A percentile compares a stretch with the other conserved stretches of the same genome.
phyloP scores from a whole-genome alignment of 495 filamentous ascomycete genomes.

The Penicillium silybi region DNA sequence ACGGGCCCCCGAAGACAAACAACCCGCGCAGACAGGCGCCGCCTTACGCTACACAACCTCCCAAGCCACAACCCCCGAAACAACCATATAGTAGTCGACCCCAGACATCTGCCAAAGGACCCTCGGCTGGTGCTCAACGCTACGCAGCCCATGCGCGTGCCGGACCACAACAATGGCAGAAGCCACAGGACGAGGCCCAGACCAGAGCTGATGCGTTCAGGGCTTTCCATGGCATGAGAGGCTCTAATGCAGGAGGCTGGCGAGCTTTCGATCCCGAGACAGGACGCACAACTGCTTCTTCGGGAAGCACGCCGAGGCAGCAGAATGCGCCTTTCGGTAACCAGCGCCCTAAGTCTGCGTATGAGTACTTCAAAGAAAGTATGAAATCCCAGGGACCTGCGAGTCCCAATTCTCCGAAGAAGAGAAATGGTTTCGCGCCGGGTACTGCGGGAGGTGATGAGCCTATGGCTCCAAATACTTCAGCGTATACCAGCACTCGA shows the following conservation, averaged over 20 bases:
- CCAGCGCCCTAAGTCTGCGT: conserved; percentile 39
- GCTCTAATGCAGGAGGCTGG: conserved; percentile 30
- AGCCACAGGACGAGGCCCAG: conserved; percentile 50
- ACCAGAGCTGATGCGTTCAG: conserved; percentile 55
- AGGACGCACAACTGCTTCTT: conserved; percentile 23
- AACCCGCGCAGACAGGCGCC: conserved; percentile 23
- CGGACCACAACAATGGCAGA: conserved; percentile 35
- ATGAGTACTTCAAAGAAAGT: conserved; percentile 40
- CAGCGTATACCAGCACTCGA: conserved; percentile 45
- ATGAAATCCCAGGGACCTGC: conserved; percentile 27
- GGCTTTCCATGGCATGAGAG: conserved; percentile 71
- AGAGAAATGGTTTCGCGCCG: conserved; percentile 52
- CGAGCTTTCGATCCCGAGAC: conserved; percentile 39
- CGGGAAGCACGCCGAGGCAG: conserved; percentile 26
- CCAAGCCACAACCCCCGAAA: conserved; percentile 30
- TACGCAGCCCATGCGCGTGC: conserved; percentile 52
- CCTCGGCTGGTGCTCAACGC: conserved; percentile 52
- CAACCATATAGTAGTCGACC: conserved; percentile 22
- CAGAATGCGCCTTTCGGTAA: conserved; percentile 34
- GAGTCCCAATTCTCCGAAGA: conserved; percentile 43
- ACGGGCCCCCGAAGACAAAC: conserved; percentile 30
- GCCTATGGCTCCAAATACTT: conserved; percentile 49
- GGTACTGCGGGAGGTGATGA: conserved; percentile 53
- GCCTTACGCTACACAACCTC: conserved; percentile 19
- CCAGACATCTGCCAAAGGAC: conserved; percentile 32